These are phyloP conservation scores for Paramecium pentaurelia DNA, from an alignment of 73 alveolate genomes.

Conservation along the genomic window DNA sequence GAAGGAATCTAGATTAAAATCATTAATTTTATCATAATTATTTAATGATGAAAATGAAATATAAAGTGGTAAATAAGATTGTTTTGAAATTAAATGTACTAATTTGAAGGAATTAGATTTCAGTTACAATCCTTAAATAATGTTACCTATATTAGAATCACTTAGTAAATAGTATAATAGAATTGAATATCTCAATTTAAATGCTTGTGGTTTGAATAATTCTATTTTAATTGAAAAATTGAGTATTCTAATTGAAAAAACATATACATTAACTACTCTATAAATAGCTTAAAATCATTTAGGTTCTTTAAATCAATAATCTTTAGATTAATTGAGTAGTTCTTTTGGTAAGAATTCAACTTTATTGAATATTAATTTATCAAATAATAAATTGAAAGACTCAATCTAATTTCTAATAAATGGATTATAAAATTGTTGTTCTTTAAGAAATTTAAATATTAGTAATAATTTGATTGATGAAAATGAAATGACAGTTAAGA, in stretches of 20 bases:
- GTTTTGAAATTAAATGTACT: background rate
- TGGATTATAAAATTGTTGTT: constrained; percentile 8
- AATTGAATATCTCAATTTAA: background rate
- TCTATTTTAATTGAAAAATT: background rate
- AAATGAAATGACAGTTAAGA: background rate
- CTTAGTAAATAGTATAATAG: background rate
- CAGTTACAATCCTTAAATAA: background rate
- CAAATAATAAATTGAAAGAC: background rate
- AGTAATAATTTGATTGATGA: background rate
- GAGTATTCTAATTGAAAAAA: background rate
- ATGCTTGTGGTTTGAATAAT: background rate
- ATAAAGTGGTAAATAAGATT: background rate
- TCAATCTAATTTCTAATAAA: background rate
- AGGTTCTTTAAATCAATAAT: background rate
- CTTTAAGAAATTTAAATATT: background rate
- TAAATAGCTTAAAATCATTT: background rate
- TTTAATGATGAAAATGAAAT: constrained; percentile 9
- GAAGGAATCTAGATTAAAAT: constrained; percentile 9
- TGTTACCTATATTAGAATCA: background rate
- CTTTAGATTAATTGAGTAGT: background rate
- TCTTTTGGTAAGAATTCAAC: background rate
- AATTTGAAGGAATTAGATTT: constrained; percentile 15
- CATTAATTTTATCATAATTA: background rate
- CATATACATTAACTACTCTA: background rate
- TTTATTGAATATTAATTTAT: background rate